Percentiles rank a stretch among this genome's conserved stretches.
Conservation (phyloP, 495 filamentous ascomycete genomes). For the Opeltia flavorubescens region DNA sequence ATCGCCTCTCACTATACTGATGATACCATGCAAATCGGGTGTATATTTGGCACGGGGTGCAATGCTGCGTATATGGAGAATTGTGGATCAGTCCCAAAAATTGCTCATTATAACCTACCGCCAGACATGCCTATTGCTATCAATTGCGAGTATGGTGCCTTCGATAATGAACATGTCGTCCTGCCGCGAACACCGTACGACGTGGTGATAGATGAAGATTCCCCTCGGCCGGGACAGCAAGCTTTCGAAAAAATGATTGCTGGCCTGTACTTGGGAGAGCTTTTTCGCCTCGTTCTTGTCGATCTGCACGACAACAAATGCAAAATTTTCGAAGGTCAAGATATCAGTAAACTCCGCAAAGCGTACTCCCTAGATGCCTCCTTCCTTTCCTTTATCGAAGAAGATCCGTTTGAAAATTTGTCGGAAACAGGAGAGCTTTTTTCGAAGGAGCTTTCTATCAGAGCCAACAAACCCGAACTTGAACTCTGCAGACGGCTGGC, state of each 20-base stretch:
- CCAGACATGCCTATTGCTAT: conserved; percentile 86
- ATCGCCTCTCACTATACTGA: conserved; percentile 96
- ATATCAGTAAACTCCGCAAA: conserved; percentile 62
- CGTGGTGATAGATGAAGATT: conserved; percentile 77
- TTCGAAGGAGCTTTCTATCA: conserved; percentile 54
- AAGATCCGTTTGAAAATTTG: conserved; percentile 90
- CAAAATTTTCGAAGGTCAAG: conserved; percentile 71
- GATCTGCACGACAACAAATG: conserved; percentile 68
- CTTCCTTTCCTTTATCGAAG: conserved; percentile 90
- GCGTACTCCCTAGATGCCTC: conserved; percentile 81
- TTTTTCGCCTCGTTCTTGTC: conserved; percentile 80
- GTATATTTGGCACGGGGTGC: conserved; percentile 96
- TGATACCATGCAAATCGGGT: conserved; percentile 78
- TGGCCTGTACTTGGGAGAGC: conserved; percentile 85
- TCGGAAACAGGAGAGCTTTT: conserved; percentile 74
- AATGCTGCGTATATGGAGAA: conserved; percentile 98
- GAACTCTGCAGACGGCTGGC: conserved; percentile 78
- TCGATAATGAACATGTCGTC: conserved; percentile 91
- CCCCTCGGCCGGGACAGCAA: conserved; percentile 88
- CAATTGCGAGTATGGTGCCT: conserved; percentile 98
- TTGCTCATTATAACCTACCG: conserved; percentile 86
- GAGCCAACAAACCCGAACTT: conserved; percentile 55
- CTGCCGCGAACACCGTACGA: conserved; percentile 80
- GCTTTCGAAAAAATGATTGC: conserved; percentile 98
- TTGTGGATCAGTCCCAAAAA: conserved; percentile 80